Evolutionary conservation across 176 grass and related monocot species (phyloP).

Genomic region (Bothriochloa decipiens): DNA sequence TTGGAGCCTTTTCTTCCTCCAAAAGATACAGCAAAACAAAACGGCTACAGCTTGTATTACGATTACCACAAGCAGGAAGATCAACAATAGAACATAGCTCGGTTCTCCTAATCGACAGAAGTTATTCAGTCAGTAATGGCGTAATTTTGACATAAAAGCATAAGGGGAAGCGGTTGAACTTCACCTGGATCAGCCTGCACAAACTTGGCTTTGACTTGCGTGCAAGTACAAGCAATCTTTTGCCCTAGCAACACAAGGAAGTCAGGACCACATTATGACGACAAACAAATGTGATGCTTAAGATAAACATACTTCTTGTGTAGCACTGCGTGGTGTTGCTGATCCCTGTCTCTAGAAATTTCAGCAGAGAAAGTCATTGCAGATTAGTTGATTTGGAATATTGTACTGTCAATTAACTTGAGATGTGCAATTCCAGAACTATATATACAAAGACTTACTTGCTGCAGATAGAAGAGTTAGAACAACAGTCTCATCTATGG

Average conservation of each 20-base stretch:
- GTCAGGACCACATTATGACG: not conserved
- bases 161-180: not conserved
- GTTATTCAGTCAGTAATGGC: conserved; percentile 12
- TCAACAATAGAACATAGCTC: conserved; percentile 45
- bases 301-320: conserved; percentile 54
- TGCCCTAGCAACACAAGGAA: conserved; percentile 52
- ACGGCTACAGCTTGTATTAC: conserved; percentile 51
- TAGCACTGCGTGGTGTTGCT: conserved; percentile 58
- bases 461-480: conserved; percentile 61
- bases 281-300: conserved; percentile 11
- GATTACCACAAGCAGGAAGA: conserved; percentile 58
- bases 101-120: conserved; percentile 42
- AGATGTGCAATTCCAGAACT: conserved; percentile 3
- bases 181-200: conserved; percentile 52
- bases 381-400: conserved; percentile 26
- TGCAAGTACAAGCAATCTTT: conserved; percentile 63
- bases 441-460: conserved; percentile 65
- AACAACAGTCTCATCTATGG: conserved; percentile 62
- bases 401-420: not conserved
- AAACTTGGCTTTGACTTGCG: conserved; percentile 50
- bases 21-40: conserved; percentile 71
- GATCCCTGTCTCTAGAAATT: conserved; percentile 58
- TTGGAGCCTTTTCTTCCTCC: conserved; percentile 84
- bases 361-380: not conserved
- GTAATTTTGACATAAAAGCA: conserved; percentile 2